Evolutionary conservation across 169 alveolate species (phyloP).

Genomic region (Plasmodium blacklocki): DNA sequence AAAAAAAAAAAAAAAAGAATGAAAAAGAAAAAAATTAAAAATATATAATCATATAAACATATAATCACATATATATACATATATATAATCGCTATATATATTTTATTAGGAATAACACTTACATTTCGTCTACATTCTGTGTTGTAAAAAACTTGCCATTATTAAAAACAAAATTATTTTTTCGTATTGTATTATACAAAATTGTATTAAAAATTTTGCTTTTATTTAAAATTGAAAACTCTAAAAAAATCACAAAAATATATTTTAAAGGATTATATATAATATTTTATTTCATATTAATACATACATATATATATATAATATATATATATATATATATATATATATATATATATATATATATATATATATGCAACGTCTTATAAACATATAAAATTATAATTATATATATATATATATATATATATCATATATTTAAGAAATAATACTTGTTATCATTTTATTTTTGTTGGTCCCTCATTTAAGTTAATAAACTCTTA

Average conservation of each 20-base stretch:
- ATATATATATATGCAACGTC: too few species aligned
- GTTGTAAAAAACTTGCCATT: slow-evolving; percentile 30
- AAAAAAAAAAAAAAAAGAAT: slow-evolving; percentile 15
- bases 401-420: too few species aligned
- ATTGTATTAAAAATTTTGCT: slow-evolving; percentile 33
- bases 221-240: slow-evolving; percentile 29
- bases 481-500: too few species aligned
- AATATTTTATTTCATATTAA: too few species aligned
- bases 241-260: slow-evolving; percentile 1
- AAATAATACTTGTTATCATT: too few species aligned
- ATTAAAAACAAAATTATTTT: slow-evolving; percentile 25
- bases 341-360: too few species aligned
- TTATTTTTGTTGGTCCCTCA: too few species aligned
- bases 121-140: slow-evolving; percentile 57
- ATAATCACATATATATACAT: not conserved
- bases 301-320: too few species aligned
- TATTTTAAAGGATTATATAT: too few species aligned
- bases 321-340: too few species aligned
- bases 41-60: not conserved
- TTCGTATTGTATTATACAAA: slow-evolving; percentile 25
- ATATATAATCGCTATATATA: not conserved
- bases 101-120: not conserved
- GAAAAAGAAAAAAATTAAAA: not conserved
- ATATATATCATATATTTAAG: too few species aligned
- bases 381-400: too few species aligned